Evolutionary conservation across 441 rosid genomes (phyloP).

Genomic region (Populus trichocarpa): DNA sequence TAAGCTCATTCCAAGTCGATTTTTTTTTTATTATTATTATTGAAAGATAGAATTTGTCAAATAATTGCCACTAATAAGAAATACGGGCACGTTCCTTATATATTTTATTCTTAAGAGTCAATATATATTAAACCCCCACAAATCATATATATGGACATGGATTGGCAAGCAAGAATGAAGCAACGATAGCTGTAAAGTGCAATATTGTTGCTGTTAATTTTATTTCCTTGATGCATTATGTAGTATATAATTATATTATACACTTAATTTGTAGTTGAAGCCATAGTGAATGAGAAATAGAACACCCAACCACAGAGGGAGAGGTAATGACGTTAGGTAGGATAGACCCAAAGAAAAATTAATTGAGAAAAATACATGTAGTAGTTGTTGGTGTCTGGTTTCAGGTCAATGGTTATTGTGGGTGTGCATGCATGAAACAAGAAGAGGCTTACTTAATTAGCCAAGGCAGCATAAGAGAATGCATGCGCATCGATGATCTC

Average conservation of each 20-base stretch:
- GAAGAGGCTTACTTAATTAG: not conserved
- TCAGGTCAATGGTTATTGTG: constrained; percentile 12
- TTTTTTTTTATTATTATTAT: no score
- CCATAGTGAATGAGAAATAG: not conserved
- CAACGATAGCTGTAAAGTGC: not conserved
- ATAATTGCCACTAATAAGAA: no score
- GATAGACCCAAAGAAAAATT: constrained; percentile 8
- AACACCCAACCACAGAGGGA: not conserved
- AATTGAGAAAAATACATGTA: not conserved
- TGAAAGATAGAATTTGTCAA: no score
- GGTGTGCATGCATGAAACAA: not conserved
- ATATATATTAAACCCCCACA: no score
- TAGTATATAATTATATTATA: no score
- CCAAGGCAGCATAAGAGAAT: constrained; percentile 4
- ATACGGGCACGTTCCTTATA: no score
- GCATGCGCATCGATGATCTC: constrained; percentile 21
- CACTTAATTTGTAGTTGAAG: not conserved
- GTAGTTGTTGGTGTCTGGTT: not conserved
- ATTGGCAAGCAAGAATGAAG: not conserved
- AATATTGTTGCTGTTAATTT: no score
- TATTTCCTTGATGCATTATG: no score
- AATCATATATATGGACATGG: not conserved
- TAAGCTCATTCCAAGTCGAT: no score
- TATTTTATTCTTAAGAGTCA: no score
- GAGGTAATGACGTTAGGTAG: not conserved